Conservation (phyloP, 345 rosid species). For the Boechera divaricarpa region DNA sequence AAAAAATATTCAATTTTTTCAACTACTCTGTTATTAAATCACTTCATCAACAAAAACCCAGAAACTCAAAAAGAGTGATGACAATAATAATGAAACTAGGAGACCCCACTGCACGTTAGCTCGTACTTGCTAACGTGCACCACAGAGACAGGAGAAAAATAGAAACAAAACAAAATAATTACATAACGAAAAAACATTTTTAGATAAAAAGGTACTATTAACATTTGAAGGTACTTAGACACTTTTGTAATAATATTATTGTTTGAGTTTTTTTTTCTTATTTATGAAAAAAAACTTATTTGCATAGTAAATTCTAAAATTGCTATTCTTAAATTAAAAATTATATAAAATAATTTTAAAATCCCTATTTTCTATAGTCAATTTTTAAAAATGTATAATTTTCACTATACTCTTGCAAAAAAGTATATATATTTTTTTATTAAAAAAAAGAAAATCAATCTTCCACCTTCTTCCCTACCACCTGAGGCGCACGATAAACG, state of each 20-base stretch:
- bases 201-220: not conserved
- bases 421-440: too few relatives aligned
- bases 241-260: not conserved
- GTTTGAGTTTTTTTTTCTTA: too few relatives aligned
- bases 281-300: too few relatives aligned
- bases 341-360: too few relatives aligned
- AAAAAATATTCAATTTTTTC: not conserved
- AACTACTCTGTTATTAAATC: not conserved
- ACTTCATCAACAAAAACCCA: slow-evolving; percentile 34
- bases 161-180: not conserved
- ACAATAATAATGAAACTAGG: slow-evolving; percentile 16
- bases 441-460: not conserved
- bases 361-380: too few relatives aligned
- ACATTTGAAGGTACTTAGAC: not conserved
- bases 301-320: too few relatives aligned
- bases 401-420: too few relatives aligned
- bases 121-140: slow-evolving; percentile 53
- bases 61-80: slow-evolving; percentile 23
- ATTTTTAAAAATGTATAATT: too few relatives aligned
- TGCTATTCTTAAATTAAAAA: too few relatives aligned
- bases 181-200: not conserved
- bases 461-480: not conserved
- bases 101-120: slow-evolving; percentile 46
- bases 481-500: slow-evolving; percentile 35
- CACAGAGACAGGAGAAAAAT: not conserved